Base-by-base conservation (phyloP, 345 rosid genomes). In the Eucalyptus curtisii region DNA sequence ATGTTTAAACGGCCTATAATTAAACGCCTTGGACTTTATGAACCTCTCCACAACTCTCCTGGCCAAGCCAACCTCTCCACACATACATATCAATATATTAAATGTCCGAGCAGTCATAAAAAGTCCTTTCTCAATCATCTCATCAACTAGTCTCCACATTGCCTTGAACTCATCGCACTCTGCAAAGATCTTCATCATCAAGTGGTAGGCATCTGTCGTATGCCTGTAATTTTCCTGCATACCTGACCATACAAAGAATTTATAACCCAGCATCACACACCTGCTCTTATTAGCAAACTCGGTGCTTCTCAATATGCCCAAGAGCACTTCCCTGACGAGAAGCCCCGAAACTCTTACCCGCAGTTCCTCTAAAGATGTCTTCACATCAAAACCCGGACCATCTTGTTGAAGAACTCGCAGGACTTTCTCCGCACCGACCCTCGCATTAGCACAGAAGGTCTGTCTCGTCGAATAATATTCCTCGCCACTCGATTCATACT, bases 81-180 rank as follows among this genome's bases (percentile, higher is more conserved):
- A 96, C 3, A 96, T 91, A 88, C 97, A 93, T n/a, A 97, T 96
- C 92, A 97, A 92, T 76, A 96, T 92, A 90, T 96, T 96, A 90
- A 97, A 96, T 19, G 97, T 97, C 89, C 94, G 93, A 8, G 99
- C 98, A 11, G 99, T 96, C 25, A 94, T 92, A 49, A 95, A 96
- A 80, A 92, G 92, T 7, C 99, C 96, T 16, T 95, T 95, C 89
- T 95, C 92, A 48, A 92, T 92, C 99, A 96, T 97, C 92, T 96
- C 99, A 91, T 96, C 98, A 7, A 93, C 95, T 66, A 96, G 90
- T 90, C 97, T 95, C 98, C 99, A 95, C 97, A 97, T 97, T 87
- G 99, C 96, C 96, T 92, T 95, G 88, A 90, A 95, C 93, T 96
- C 98, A 25, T 94, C 96, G 86, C 98, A 95, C 31, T 94, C 95